Conservation (phyloP, 495 filamentous ascomycete species). For the Neurospora tetrasperma region DNA sequence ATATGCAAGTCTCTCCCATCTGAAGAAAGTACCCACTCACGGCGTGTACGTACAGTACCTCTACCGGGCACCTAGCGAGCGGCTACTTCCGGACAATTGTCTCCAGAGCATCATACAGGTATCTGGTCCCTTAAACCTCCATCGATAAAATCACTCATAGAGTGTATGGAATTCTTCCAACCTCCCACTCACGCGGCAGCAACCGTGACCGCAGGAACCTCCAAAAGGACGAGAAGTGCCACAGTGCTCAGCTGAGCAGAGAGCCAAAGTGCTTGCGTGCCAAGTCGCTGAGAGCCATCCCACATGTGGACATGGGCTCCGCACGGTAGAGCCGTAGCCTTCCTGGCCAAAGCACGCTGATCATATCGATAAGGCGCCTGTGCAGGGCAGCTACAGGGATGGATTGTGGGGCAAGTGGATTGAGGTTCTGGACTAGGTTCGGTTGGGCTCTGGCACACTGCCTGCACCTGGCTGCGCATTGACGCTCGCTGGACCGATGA, state of each 20-base stretch:
- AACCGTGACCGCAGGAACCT: background rate
- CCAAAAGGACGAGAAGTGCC: background rate
- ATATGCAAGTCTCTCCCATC: background rate
- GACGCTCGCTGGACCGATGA: background rate
- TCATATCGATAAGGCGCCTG: background rate
- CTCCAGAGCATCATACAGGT: background rate
- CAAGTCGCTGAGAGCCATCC: background rate
- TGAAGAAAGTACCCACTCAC: background rate
- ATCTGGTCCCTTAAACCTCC: background rate
- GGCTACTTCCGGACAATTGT: background rate
- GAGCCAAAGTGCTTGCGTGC: background rate
- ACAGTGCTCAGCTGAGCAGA: background rate
- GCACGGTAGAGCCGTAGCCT: background rate
- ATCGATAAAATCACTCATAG: background rate
- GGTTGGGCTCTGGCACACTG: background rate
- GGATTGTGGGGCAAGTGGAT: background rate
- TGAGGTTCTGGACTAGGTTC: background rate
- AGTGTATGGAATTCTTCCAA: background rate
- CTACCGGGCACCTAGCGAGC: background rate
- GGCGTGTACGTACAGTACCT: background rate
- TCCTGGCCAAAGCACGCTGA: background rate
- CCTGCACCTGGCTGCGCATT: background rate
- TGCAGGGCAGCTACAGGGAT: background rate
- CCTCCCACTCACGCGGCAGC: background rate
- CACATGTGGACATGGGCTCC: background rate